A percentile compares a stretch with the other conserved stretches of the same genome.
Conservation (phyloP, 352 stramenopile genomes). For the Pythium aquatile region DNA sequence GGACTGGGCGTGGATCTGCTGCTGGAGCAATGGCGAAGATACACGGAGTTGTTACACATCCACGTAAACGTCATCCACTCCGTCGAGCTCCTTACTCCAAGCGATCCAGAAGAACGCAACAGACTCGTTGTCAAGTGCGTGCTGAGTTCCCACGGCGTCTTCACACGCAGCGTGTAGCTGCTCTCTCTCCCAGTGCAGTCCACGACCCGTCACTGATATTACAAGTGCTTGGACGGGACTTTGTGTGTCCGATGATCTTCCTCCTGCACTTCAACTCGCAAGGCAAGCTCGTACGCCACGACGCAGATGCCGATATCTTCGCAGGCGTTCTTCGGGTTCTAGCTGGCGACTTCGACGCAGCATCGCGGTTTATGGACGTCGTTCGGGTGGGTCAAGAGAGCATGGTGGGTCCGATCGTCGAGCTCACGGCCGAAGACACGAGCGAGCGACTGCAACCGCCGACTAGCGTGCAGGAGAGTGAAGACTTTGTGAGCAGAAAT, state of each 20-base stretch:
- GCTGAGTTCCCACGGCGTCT: constrained; percentile 4
- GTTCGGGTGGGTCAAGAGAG: constrained; percentile 14
- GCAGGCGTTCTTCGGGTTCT: constrained; percentile 30
- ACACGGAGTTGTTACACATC: constrained; percentile 41
- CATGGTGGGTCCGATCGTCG: constrained; percentile 6
- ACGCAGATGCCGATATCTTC: constrained; percentile 39
- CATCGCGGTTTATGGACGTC: constrained; percentile 10
- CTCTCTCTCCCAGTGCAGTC: constrained; percentile 17
- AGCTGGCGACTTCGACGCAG: constrained; percentile 13
- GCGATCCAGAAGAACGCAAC: background rate
- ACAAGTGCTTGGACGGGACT: constrained; percentile 4
- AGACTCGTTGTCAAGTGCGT: constrained; percentile 8
- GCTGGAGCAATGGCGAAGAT: constrained; percentile 44
- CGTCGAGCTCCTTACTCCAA: background rate
- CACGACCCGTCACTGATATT: constrained; percentile 9
- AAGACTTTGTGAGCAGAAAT: no score
- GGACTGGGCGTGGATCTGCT: constrained; percentile 26
- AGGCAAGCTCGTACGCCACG: constrained; percentile 31
- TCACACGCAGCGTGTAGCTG: constrained; percentile 18
- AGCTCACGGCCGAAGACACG: background rate
- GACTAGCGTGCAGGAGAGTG: no score
- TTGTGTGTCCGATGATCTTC: constrained; percentile 30
- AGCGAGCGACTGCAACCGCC: background rate
- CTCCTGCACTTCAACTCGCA: constrained; percentile 32
- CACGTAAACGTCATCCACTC: constrained; percentile 24